phyloP scores from a whole-genome alignment of 1,284 basidiomycete genomes.

The Marasmius oreades region DNA sequence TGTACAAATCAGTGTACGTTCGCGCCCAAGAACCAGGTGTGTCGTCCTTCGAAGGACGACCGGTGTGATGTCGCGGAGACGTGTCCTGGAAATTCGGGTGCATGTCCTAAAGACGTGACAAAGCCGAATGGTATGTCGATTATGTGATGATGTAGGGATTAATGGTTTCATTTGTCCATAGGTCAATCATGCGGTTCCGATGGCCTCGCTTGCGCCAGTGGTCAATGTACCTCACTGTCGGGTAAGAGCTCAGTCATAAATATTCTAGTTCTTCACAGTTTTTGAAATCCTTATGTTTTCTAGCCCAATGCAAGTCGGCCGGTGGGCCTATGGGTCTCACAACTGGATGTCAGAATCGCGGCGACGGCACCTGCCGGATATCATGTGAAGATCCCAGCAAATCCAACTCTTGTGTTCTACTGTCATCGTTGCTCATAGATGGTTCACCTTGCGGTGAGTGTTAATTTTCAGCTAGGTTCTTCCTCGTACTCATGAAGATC shows the following conservation, averaged over 20 bases:
- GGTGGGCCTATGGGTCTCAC: constrained; percentile 72
- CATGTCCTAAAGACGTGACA: constrained; percentile 72
- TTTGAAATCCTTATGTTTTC: neutral
- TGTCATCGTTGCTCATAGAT: constrained; percentile 76
- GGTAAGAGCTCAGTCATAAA: constrained; percentile 38
- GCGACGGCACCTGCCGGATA: constrained; percentile 71
- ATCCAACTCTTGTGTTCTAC: constrained; percentile 66
- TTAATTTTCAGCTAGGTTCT: constrained; percentile 4
- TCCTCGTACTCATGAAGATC: neutral
- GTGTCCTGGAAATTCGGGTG: constrained; percentile 73
- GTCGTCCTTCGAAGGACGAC: constrained; percentile 66
- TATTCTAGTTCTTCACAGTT: constrained; percentile 9
- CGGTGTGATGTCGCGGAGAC: constrained; percentile 75
- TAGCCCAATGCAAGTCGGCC: constrained; percentile 76
- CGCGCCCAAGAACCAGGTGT: constrained; percentile 64
- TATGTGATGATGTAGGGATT: neutral
- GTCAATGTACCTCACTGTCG: constrained; percentile 79
- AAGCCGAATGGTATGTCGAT: constrained; percentile 48
- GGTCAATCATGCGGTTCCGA: constrained; percentile 61
- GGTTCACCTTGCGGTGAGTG: constrained; percentile 80
- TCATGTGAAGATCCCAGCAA: constrained; percentile 74
- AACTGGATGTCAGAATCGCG: constrained; percentile 61
- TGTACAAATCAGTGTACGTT: constrained; percentile 74
- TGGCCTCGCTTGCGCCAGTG: constrained; percentile 76
- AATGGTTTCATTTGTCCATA: neutral